Percentiles rank a stretch among this genome's conserved stretches.
Conservation (phyloP, 257 asterid genomes). For the Forsythia viridissima region DNA sequence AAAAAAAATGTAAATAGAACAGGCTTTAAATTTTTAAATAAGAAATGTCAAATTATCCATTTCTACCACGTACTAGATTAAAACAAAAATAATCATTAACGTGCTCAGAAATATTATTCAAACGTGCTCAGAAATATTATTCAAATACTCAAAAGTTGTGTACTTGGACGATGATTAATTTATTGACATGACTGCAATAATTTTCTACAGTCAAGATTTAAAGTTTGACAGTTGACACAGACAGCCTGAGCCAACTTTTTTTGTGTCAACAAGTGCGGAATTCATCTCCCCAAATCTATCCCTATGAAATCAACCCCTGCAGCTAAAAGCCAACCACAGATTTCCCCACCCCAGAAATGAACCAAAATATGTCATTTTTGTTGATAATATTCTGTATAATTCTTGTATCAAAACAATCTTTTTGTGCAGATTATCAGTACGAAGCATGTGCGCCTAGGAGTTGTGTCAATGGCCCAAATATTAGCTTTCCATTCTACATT, state of each 20-base stretch:
- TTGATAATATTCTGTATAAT: slow-evolving; percentile 27
- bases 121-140: too few species aligned
- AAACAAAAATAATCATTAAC: too few species aligned
- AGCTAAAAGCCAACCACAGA: slow-evolving; percentile 3
- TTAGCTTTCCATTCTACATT: slow-evolving; percentile 63
- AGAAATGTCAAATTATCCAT: too few species aligned
- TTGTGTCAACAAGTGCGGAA: slow-evolving; percentile 16
- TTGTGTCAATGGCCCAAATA: slow-evolving; percentile 44
- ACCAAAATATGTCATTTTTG: slow-evolving; percentile 6
- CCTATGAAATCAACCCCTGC: neutral
- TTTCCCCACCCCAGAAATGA: slow-evolving; percentile 25
- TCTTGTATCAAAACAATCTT: slow-evolving; percentile 31
- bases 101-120: too few species aligned
- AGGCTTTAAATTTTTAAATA: too few species aligned
- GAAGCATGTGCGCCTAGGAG: slow-evolving; percentile 40
- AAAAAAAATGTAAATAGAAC: too few species aligned
- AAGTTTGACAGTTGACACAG: slow-evolving; percentile 29
- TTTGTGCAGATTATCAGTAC: slow-evolving; percentile 37
- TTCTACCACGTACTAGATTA: too few species aligned
- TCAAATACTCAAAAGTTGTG: too few species aligned
- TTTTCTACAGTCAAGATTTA: slow-evolving; percentile 28
- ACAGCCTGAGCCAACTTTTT: slow-evolving; percentile 17
- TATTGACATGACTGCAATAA: neutral
- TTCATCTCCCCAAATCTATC: slow-evolving; percentile 7
- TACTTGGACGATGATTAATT: too few species aligned